Evolutionary conservation across 140 eudicot species (phyloP).

Genomic region (Flaveria floridana): DNA sequence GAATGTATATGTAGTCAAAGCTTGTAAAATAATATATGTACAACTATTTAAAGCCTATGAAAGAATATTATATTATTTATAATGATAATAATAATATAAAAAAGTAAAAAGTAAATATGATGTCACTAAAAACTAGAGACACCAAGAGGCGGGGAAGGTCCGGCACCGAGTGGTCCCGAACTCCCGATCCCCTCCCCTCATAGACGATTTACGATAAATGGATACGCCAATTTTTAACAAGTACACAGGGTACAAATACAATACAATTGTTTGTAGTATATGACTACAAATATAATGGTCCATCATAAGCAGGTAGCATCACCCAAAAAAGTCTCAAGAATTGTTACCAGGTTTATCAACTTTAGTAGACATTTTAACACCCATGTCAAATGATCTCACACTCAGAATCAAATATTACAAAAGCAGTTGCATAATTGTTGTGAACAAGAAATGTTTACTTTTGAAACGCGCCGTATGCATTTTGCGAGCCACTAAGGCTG

Average conservation of each 20-base stretch:
- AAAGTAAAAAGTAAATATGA: no score
- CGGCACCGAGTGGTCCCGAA: no score
- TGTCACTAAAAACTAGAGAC: no score
- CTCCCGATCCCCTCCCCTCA: no score
- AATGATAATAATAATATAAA: no score
- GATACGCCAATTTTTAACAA: neutral
- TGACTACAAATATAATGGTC: neutral
- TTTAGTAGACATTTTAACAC: slow-evolving; percentile 22
- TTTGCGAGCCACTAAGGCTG: slow-evolving; percentile 51
- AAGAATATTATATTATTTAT: no score
- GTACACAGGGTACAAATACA: neutral
- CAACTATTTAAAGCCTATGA: no score
- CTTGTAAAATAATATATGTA: no score
- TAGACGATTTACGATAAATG: neutral
- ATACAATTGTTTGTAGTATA: neutral
- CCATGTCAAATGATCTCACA: slow-evolving; percentile 16
- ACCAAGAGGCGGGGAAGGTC: no score
- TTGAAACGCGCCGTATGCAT: slow-evolving; percentile 63
- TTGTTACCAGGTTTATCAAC: neutral
- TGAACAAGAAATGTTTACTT: slow-evolving; percentile 22
- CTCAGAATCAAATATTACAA: slow-evolving; percentile 20
- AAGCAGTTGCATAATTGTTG: slow-evolving; percentile 8
- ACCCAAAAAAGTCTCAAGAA: slow-evolving; percentile 7
- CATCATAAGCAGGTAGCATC: neutral
- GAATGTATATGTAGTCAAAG: no score